phyloP scores from a whole-genome alignment of 2,329 filamentous ascomycete genomes.

The Hypoxylon sp. region DNA sequence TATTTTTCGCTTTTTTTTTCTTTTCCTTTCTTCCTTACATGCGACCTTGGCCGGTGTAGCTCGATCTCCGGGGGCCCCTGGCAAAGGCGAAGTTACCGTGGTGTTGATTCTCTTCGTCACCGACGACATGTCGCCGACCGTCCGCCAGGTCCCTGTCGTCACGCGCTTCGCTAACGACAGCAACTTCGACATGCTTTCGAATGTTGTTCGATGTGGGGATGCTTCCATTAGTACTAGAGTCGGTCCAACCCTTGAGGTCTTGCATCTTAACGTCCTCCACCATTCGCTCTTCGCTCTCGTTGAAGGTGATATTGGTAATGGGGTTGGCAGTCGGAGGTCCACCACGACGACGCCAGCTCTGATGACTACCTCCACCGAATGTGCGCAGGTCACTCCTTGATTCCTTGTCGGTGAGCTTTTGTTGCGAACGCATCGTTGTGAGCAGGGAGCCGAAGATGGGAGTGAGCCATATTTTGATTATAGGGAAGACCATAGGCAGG shows the following conservation, averaged over 20 bases:
- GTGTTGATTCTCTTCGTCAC: constrained; percentile 41
- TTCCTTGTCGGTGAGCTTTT: constrained; percentile 56
- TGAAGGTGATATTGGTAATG: constrained; percentile 59
- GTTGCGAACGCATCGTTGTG: constrained; percentile 56
- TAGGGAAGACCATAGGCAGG: constrained; percentile 62
- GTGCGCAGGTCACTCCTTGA: constrained; percentile 57
- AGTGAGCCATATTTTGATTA: constrained; percentile 58
- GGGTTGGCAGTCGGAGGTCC: constrained; percentile 55
- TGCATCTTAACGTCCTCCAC: constrained; percentile 61
- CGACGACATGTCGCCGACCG: constrained; percentile 17
- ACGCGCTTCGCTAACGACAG: constrained; percentile 36
- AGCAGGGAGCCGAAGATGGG: constrained; percentile 56
- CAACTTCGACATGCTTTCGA: constrained; percentile 59
- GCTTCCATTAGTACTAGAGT: constrained; percentile 33
- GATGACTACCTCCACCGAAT: constrained; percentile 57
- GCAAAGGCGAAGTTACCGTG: constrained; percentile 44
- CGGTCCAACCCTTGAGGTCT: constrained; percentile 51
- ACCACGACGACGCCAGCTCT: constrained; percentile 51
- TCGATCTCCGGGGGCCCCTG: constrained; percentile 39
- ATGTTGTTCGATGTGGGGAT: constrained; percentile 55
- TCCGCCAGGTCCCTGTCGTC: constrained; percentile 26
- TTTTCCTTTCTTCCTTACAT: constrained; percentile 21
- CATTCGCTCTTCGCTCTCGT: constrained; percentile 61
- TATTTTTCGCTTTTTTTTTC: constrained; percentile 13
- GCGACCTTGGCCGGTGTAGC: constrained; percentile 36